phyloP scores from a whole-genome alignment of 306 rosid species.

The Sesbania bispinosa region DNA sequence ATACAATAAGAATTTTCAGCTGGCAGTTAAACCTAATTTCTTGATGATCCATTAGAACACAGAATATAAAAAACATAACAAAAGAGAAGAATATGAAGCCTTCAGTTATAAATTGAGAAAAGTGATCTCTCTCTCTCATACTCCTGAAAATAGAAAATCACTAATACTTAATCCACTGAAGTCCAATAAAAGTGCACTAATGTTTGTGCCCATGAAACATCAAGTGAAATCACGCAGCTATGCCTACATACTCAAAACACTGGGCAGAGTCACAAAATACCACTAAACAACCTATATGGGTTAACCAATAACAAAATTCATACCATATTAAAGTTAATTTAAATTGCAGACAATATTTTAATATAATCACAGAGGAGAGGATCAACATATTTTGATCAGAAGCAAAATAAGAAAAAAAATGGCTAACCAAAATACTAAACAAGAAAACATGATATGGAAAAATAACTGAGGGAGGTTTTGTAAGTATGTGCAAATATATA shows the following conservation, averaged over 20 bases:
- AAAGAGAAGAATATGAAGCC: conserved; percentile 47
- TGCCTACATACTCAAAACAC: not conserved
- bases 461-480: not conserved
- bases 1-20: not conserved
- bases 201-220: not conserved
- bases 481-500: not conserved
- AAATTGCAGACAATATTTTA: not conserved
- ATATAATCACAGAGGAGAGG: not conserved
- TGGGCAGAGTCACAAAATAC: not conserved
- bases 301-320: not conserved
- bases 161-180: not conserved
- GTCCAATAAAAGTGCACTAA: not conserved
- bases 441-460: not conserved
- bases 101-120: conserved; percentile 82
- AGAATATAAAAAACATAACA: not conserved
- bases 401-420: not conserved
- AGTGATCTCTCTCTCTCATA: conserved; percentile 85
- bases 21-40: not conserved
- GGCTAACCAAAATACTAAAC: not conserved
- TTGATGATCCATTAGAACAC: not conserved
- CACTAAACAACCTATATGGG: not conserved
- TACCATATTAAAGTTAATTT: not conserved
- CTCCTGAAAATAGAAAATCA: conserved; percentile 51
- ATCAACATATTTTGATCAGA: not conserved
- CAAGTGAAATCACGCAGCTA: not conserved